phyloP scores from a whole-genome alignment of 805 yeast species.

The Candida rishiriensis region DNA sequence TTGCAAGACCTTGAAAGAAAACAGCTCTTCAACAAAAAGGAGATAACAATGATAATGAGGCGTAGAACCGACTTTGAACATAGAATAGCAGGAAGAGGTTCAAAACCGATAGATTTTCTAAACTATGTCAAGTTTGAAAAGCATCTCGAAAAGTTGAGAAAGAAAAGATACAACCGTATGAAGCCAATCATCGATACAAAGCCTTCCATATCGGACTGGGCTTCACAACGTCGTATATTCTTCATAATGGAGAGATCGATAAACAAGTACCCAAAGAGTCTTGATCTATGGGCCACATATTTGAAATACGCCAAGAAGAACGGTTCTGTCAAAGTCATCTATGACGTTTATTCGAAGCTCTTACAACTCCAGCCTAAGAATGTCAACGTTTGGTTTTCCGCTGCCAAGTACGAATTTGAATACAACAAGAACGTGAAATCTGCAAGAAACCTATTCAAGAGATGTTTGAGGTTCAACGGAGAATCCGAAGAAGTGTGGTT shows the following conservation, averaged over 20 bases:
- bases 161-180: conserved; percentile 63
- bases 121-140: conserved; percentile 77
- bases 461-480: conserved; percentile 78
- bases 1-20: conserved; percentile 79
- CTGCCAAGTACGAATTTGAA: conserved; percentile 92
- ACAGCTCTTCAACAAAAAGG: conserved; percentile 77
- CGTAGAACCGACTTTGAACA: conserved; percentile 95
- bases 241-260: conserved; percentile 83
- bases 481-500: conserved; percentile 73
- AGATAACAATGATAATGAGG: conserved; percentile 81
- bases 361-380: conserved; percentile 88
- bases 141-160: conserved; percentile 72
- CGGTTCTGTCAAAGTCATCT: conserved; percentile 67
- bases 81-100: conserved; percentile 77
- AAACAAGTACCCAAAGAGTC: conserved; percentile 70
- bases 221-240: conserved; percentile 73
- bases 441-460: conserved; percentile 80
- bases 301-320: conserved; percentile 61
- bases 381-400: conserved; percentile 87
- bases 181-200: conserved; percentile 51
- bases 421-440: conserved; percentile 83
- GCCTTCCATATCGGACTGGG: conserved; percentile 78
- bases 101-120: conserved; percentile 70
- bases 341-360: conserved; percentile 70
- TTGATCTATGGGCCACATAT: conserved; percentile 74